Evolutionary conservation across 305 asterid species (phyloP).

Genomic region (Solanum hybrid): DNA sequence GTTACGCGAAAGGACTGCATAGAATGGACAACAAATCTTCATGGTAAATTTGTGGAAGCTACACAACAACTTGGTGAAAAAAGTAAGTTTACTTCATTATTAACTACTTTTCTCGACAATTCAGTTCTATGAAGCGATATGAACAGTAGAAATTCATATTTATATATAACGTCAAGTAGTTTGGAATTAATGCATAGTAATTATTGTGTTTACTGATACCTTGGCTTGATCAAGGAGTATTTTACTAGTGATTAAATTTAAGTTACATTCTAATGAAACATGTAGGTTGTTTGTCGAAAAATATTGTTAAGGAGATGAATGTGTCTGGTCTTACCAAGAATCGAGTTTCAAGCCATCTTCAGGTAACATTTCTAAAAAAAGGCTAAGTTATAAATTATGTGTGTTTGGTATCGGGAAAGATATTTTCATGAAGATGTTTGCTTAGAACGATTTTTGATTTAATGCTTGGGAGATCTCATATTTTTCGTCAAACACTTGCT

Average conservation of each 20-base stretch:
- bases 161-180: no score
- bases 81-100: neutral
- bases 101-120: neutral
- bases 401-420: neutral
- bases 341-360: neutral
- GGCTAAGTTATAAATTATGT: neutral
- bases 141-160: neutral
- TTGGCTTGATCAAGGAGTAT: no score
- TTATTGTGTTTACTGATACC: neutral
- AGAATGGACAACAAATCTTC: neutral
- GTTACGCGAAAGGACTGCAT: neutral
- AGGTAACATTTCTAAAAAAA: neutral
- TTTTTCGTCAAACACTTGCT: no score
- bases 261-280: neutral
- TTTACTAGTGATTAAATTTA: neutral
- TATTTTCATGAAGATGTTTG: no score
- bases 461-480: neutral
- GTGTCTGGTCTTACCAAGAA: neutral
- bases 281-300: neutral
- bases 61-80: neutral
- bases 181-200: neutral
- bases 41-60: neutral
- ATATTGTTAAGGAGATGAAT: neutral
- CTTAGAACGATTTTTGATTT: no score
- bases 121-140: neutral